phyloP scores from a whole-genome alignment of 352 stramenopile genomes.

The Phytophthora capsici region DNA sequence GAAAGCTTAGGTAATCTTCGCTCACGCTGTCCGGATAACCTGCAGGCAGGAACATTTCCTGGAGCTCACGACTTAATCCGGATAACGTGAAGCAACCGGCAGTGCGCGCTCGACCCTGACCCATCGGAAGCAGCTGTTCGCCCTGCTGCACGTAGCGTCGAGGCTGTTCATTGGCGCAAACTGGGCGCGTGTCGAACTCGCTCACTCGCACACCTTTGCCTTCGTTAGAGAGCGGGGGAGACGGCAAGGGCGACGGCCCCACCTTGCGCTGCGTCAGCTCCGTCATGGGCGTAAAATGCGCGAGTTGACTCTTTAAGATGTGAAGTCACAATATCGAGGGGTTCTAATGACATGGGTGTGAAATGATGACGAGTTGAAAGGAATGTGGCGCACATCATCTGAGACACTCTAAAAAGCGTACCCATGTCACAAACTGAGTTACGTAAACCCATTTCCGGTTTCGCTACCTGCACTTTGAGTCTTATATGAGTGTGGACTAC shows the following conservation, averaged over 20 bases:
- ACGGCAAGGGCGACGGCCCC: slow-evolving; percentile 17
- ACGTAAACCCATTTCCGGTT: slow-evolving; percentile 6
- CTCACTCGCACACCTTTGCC: slow-evolving; percentile 43
- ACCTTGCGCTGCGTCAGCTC: slow-evolving; percentile 70
- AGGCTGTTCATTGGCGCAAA: slow-evolving; percentile 55
- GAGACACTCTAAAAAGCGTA: slow-evolving; percentile 8
- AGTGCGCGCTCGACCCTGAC: slow-evolving; percentile 13
- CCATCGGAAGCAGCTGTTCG: slow-evolving; percentile 36
- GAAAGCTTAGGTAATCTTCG: slow-evolving; percentile 94
- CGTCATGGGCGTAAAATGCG: slow-evolving; percentile 11
- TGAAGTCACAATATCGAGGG: slow-evolving; percentile 1
- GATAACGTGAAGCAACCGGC: slow-evolving; percentile 38
- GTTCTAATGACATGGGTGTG: background rate
- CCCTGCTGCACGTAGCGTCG: slow-evolving; percentile 56
- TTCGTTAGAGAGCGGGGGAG: slow-evolving; percentile 17
- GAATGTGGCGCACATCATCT: slow-evolving; percentile 23
- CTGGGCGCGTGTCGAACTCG: slow-evolving; percentile 67
- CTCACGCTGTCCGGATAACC: slow-evolving; percentile 88
- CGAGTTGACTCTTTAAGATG: slow-evolving; percentile 1
- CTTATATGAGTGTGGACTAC: slow-evolving; percentile 67
- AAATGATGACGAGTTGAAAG: background rate
- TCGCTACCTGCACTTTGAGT: slow-evolving; percentile 6
- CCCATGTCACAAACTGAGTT: background rate
- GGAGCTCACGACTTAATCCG: slow-evolving; percentile 61
- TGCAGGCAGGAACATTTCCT: slow-evolving; percentile 88